These are phyloP conservation scores for Balansia obtecta DNA, from an alignment of 2,329 filamentous ascomycete genomes.

Conservation along the genomic window DNA sequence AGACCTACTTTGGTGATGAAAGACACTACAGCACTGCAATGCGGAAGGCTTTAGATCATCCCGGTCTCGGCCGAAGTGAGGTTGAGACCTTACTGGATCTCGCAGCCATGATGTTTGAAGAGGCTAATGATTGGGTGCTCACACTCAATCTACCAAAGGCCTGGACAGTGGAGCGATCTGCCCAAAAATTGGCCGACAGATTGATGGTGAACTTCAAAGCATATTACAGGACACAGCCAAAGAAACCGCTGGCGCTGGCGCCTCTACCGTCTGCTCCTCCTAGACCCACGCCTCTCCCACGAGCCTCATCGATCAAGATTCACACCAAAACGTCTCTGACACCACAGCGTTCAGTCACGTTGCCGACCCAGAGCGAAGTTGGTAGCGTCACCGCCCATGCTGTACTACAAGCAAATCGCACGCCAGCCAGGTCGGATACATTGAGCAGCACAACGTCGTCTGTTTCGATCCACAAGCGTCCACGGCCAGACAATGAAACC, in stretches of 20 bases:
- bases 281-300: conserved; percentile 15
- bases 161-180: conserved; percentile 26
- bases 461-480: conserved; percentile 19
- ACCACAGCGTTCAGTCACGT: conserved; percentile 9
- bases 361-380: background rate
- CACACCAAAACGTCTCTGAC: conserved; percentile 19
- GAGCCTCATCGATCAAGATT: conserved; percentile 27
- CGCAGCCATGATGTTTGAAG: conserved; percentile 35
- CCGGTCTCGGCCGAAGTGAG: conserved; percentile 26
- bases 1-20: conserved; percentile 26
- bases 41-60: conserved; percentile 30
- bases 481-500: conserved; percentile 24
- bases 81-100: conserved; percentile 29
- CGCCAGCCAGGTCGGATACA: conserved; percentile 11
- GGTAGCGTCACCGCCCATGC: conserved; percentile 5
- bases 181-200: conserved; percentile 22
- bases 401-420: conserved; percentile 1
- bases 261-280: conserved; percentile 17
- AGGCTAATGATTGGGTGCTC: conserved; percentile 28
- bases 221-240: conserved; percentile 24
- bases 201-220: conserved; percentile 26
- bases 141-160: conserved; percentile 28
- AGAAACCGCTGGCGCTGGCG: conserved; percentile 13
- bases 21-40: conserved; percentile 28
- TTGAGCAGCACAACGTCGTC: conserved; percentile 11